Evolutionary conservation across 2,329 filamentous ascomycete genomes (phyloP).

Genomic region (Calonectria leucothoes): DNA sequence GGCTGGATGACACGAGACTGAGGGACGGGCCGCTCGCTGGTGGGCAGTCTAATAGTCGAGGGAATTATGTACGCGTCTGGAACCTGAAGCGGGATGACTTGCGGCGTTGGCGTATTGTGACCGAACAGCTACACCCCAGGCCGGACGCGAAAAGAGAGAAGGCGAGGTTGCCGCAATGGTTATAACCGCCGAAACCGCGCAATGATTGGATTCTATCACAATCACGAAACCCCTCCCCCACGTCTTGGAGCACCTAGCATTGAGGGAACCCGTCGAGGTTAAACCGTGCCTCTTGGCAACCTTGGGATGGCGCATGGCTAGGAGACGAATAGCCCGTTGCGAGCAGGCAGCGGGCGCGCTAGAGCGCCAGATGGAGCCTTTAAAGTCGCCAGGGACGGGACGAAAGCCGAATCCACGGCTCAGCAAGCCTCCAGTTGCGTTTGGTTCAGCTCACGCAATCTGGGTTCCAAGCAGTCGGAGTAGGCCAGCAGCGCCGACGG

Average conservation of each 20-base stretch:
- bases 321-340: conserved; percentile 26
- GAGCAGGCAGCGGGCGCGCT: conserved; percentile 24
- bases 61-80: conserved; percentile 4
- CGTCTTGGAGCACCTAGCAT: neutral
- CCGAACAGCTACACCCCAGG: neutral
- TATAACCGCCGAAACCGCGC: conserved; percentile 7
- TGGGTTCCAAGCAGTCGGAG: conserved; percentile 40
- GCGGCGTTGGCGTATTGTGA: conserved; percentile 2
- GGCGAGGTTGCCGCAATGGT: conserved; percentile 17
- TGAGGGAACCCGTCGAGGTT: neutral
- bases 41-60: conserved; percentile 29
- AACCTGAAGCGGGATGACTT: neutral
- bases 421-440: conserved; percentile 25
- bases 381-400: conserved; percentile 25
- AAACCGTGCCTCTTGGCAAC: conserved; percentile 7
- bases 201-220: conserved; percentile 4
- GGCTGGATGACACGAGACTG: conserved; percentile 23
- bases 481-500: conserved; percentile 4
- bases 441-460: conserved; percentile 36
- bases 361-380: conserved; percentile 16
- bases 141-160: conserved; percentile 13
- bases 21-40: conserved; percentile 43
- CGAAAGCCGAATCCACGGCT: conserved; percentile 30
- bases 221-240: conserved; percentile 14
- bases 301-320: neutral